A percentile compares a stretch with the other conserved stretches of the same genome.
phyloP scores from a whole-genome alignment of 2,329 filamentous ascomycete species.

The Ceratocystis papillata region DNA sequence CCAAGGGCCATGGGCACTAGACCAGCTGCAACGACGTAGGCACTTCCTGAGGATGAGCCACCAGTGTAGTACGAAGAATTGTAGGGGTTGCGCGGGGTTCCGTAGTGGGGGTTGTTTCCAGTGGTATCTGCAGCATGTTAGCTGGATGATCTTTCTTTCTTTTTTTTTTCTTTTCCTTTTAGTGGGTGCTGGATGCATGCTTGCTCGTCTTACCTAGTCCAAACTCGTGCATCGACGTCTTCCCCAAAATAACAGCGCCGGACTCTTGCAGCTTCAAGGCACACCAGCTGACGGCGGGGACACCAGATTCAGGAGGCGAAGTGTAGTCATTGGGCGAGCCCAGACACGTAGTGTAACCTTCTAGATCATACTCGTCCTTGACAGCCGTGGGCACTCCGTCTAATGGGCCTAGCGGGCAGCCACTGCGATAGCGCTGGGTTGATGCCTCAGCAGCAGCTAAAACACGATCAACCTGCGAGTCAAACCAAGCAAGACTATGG shows the following conservation, averaged over 20 bases:
- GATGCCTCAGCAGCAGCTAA: constrained; percentile 37
- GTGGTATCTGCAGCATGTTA: constrained; percentile 45
- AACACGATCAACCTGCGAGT: constrained; percentile 35
- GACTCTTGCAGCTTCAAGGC: constrained; percentile 58
- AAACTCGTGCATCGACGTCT: constrained; percentile 66
- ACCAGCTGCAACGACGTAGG: constrained; percentile 57
- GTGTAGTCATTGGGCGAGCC: constrained; percentile 53
- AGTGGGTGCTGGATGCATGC: background rate
- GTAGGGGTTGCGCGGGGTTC: constrained; percentile 67
- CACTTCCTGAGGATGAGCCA: constrained; percentile 64
- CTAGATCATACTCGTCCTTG: constrained; percentile 66
- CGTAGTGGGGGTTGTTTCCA: constrained; percentile 61
- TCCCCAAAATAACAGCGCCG: constrained; percentile 61
- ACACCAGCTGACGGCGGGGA: constrained; percentile 52
- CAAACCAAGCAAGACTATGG: constrained; percentile 38
- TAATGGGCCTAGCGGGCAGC: constrained; percentile 49
- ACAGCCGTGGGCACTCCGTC: constrained; percentile 65
- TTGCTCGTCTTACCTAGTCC: constrained; percentile 45
- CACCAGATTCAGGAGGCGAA: constrained; percentile 32
- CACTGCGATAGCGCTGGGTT: constrained; percentile 40
- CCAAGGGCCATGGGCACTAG: constrained; percentile 62
- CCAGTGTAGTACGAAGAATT: constrained; percentile 64
- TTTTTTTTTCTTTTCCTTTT: background rate
- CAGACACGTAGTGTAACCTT: constrained; percentile 59
- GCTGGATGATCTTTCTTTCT: background rate